Conservation (phyloP, 208 protist species). For the Acanthamoeba triangularis region DNA sequence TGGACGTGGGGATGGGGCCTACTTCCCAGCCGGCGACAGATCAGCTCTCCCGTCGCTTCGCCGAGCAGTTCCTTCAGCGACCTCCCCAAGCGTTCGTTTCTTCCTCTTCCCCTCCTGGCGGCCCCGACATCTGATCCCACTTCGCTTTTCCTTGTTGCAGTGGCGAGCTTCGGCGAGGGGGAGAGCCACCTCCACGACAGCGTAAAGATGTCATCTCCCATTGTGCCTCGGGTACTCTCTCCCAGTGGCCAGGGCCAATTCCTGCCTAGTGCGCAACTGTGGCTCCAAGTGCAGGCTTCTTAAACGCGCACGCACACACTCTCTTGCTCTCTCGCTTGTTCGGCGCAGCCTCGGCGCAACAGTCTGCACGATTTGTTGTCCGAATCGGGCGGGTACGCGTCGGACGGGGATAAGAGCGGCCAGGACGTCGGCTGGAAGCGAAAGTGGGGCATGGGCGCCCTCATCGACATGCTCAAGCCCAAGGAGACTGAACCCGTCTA, state of each 20-base stretch:
- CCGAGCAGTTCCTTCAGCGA: conserved; percentile 5
- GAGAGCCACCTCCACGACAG: not conserved
- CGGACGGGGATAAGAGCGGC: conserved; percentile 24
- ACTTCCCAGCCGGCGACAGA: not conserved
- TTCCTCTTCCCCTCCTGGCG: not conserved
- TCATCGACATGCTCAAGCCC: conserved; percentile 77
- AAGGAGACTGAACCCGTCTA: conserved; percentile 71
- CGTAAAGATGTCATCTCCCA: not conserved
- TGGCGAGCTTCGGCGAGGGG: conserved; percentile 17
- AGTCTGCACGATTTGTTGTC: conserved; percentile 15
- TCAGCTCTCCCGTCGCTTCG: not conserved
- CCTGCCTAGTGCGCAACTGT: not conserved
- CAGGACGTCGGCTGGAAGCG: conserved; percentile 31
- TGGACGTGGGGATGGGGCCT: conserved; percentile 72
- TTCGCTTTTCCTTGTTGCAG: not conserved
- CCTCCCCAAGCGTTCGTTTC: not conserved
- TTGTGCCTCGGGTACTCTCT: not conserved
- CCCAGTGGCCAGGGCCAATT: too few species aligned
- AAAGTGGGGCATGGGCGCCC: conserved; percentile 67
- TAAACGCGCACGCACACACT: not conserved
- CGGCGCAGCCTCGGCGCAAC: not conserved
- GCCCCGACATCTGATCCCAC: not conserved
- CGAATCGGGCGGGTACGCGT: conserved; percentile 1
- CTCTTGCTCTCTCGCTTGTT: not conserved
- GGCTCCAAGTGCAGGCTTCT: not conserved